A percentile compares a stretch with the other conserved stretches of the same genome.
Evolutionary conservation across 2,329 filamentous ascomycete genomes (phyloP).

Genomic region (Aspergillus sp.): DNA sequence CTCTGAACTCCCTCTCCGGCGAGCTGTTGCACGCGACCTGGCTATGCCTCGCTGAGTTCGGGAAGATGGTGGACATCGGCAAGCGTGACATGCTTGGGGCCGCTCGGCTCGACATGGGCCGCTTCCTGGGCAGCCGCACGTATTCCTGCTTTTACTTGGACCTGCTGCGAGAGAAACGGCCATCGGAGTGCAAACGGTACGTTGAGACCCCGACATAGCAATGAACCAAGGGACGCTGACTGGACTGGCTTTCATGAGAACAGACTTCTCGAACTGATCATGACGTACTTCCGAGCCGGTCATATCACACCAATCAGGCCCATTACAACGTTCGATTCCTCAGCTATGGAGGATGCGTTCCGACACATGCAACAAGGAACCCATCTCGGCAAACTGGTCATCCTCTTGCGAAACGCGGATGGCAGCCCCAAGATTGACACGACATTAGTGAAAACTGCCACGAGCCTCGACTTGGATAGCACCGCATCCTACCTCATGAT

Average conservation of each 20-base stretch:
- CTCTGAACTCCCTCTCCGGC: slow-evolving; percentile 14
- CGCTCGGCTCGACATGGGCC: slow-evolving; percentile 18
- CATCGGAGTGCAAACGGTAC: not conserved
- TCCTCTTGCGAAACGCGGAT: not conserved
- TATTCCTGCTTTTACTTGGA: slow-evolving; percentile 18
- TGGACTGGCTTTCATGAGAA: no score
- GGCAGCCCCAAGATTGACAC: not conserved
- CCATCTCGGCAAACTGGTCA: slow-evolving; percentile 8
- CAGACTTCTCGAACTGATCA: not conserved
- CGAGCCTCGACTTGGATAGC: not conserved
- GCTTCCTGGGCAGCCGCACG: slow-evolving; percentile 12
- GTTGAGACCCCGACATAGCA: no score
- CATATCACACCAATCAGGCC: not conserved
- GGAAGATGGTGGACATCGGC: slow-evolving; percentile 24
- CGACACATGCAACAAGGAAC: slow-evolving; percentile 1
- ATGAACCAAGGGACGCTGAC: no score
- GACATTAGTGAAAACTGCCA: not conserved
- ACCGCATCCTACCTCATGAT: slow-evolving; percentile 18
- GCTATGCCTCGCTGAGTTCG: slow-evolving; percentile 25
- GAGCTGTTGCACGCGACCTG: slow-evolving; percentile 9
- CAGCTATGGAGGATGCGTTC: not conserved
- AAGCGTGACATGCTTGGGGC: slow-evolving; percentile 19
- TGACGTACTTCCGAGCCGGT: not conserved
- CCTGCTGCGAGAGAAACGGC: slow-evolving; percentile 1
- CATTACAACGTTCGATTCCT: not conserved